Base-by-base conservation (phyloP, 306 rosid species). In the Vachellia collinsii region DNA sequence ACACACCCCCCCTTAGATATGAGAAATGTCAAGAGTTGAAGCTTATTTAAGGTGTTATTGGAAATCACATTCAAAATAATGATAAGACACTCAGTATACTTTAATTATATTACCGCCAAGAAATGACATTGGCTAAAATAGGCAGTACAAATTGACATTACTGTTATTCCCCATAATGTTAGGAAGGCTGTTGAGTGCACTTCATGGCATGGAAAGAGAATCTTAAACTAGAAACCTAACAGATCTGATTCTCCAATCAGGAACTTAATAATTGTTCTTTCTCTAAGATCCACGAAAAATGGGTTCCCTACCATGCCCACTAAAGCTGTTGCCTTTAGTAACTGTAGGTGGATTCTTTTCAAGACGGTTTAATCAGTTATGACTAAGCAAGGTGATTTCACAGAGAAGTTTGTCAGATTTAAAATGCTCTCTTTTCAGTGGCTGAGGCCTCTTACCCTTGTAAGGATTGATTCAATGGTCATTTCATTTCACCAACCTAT, bases 281-380 rank as follows among this genome's bases (percentile, higher is more conserved):
- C 36, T 19, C 25, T 76, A 70, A 16, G 42, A 70, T 72, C 81
- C 81, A 77, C 77, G 38, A 76, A 76, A 44, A 82, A 76, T 82
- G 85, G 81, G 70, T 77, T 61, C 85, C 53, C 19, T 48, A 14
- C 19, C 39, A 14, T 77, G 72, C 81, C 85, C 74, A 82, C 81
- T 36, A 65, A 65, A 76, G 13, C 17, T 82, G 53, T 53, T 82
- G 63, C 42, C 67, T 76, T 81, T 58, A 36, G 65, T 17, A 58
- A 75, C 63, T 69, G 63, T 76, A 70, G 48, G 51, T 50, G 59
- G 74, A 61, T 82, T 63, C 73, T 38, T 59, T 61, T 76, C 51
- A 58, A 70, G 51, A 67, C 62, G 54, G 56, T 54, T 53, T 22
- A 44, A 61, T 53, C 44, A 50, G 44, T 61, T 62, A 61, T 65